Conservation (phyloP, 108 stramenopile species). For the Nitzschia putrida region DNA sequence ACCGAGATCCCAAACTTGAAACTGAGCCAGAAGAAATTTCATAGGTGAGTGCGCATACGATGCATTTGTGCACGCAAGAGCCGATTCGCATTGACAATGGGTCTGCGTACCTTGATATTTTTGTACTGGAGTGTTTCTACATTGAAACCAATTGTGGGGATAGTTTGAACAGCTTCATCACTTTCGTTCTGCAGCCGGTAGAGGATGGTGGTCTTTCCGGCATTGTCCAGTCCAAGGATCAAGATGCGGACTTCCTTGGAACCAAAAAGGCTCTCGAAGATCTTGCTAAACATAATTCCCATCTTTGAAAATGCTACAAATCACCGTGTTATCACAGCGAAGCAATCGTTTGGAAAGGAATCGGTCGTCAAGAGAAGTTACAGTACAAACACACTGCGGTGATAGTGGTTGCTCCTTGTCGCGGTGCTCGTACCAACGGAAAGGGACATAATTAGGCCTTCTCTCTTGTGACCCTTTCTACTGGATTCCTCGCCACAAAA, state of each 20-base stretch:
- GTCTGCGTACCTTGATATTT: conserved; percentile 89
- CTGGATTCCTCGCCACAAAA: too few species aligned
- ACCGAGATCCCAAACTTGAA: conserved; percentile 99
- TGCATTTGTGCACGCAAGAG: too few species aligned
- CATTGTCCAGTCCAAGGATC: conserved; percentile 98
- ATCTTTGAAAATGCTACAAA: conserved; percentile 45
- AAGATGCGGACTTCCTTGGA: conserved; percentile 97
- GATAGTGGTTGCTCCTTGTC: too few species aligned
- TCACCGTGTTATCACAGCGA: background rate
- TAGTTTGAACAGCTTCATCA: conserved; percentile 92
- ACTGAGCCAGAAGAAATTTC: conserved; percentile 44
- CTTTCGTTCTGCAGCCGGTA: conserved; percentile 90
- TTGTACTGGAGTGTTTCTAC: conserved; percentile 99
- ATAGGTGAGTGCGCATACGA: too few species aligned
- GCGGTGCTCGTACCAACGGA: too few species aligned
- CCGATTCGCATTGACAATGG: too few species aligned
- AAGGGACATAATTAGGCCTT: too few species aligned
- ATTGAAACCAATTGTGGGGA: conserved; percentile 99
- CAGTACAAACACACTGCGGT: too few species aligned
- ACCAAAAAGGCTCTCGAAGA: conserved; percentile 96
- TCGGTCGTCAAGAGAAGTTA: too few species aligned
- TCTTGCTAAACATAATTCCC: conserved; percentile 92
- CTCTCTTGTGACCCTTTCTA: too few species aligned
- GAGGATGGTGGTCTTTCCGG: conserved; percentile 99
- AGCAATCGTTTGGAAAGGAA: too few species aligned